Conservation (phyloP, 768 basidiomycete genomes). For the Mycena chlorophos region DNA sequence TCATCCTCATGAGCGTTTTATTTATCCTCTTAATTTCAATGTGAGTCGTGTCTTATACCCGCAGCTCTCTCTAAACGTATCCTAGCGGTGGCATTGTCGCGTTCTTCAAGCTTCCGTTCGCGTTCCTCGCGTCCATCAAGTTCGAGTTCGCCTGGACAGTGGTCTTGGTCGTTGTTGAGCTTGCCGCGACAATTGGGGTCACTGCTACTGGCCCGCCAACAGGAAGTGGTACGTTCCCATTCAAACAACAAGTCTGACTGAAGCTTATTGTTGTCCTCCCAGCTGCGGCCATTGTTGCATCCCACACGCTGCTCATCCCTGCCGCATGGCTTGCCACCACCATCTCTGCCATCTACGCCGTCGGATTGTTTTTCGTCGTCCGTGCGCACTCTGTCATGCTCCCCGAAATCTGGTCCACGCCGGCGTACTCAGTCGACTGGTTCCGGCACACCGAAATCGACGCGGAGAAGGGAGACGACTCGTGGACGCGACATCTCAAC, state of each 20-base stretch:
- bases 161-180: conserved; percentile 8
- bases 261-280: background rate
- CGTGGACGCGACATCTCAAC: conserved; percentile 19
- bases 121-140: conserved; percentile 13
- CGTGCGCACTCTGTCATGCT: conserved; percentile 14
- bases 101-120: conserved; percentile 12
- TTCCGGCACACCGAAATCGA: conserved; percentile 15
- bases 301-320: conserved; percentile 14
- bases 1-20: conserved; percentile 16
- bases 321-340: conserved; percentile 15
- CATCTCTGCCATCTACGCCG: conserved; percentile 8
- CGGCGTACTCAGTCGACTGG: conserved; percentile 17
- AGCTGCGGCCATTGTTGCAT: conserved; percentile 7
- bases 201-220: conserved; percentile 8
- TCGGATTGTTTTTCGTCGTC: conserved; percentile 8
- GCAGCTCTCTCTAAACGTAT: background rate
- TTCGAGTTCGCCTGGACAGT: conserved; percentile 16
- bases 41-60: conserved; percentile 4
- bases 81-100: conserved; percentile 10
- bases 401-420: conserved; percentile 17
- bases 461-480: conserved; percentile 16
- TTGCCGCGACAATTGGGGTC: conserved; percentile 16
- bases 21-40: conserved; percentile 3
- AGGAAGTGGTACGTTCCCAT: conserved; percentile 2
- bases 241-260: background rate